Percentiles rank a stretch among this genome's conserved stretches.
These are phyloP conservation scores for Candida sp. DNA, from an alignment of 1,139 yeast species.

Conservation along the genomic window DNA sequence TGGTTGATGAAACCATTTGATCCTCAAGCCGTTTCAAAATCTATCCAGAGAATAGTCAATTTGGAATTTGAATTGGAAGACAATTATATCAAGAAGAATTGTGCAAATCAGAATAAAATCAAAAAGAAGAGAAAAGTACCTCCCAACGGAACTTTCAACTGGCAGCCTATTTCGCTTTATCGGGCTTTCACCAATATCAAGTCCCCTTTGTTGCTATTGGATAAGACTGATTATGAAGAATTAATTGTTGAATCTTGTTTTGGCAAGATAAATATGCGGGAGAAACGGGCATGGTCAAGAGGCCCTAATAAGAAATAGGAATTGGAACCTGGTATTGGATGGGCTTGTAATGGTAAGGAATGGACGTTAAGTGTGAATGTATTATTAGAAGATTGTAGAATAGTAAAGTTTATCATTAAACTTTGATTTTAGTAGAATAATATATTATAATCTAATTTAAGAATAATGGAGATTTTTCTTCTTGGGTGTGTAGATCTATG, in stretches of 20 bases:
- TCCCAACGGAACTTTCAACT: conserved; percentile 7
- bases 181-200: conserved; percentile 34
- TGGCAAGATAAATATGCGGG: conserved; percentile 38
- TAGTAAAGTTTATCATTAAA: no score
- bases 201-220: conserved; percentile 17
- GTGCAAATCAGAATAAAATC: neutral
- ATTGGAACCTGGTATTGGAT: no score
- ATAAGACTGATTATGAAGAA: conserved; percentile 21
- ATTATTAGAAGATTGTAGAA: no score
- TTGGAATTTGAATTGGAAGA: neutral
- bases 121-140: neutral
- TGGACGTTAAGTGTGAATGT: no score
- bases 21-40: neutral
- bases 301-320: conserved; percentile 12
- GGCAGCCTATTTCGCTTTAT: conserved; percentile 36
- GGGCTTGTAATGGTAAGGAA: no score
- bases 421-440: no score
- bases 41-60: neutral
- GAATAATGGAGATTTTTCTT: no score
- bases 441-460: no score
- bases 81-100: neutral
- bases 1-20: neutral
- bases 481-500: no score
- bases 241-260: conserved; percentile 27
- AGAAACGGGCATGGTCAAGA: conserved; percentile 28